These are phyloP conservation scores for Martiniozyma abietophila DNA, from an alignment of 805 yeast species.

Conservation along the genomic window DNA sequence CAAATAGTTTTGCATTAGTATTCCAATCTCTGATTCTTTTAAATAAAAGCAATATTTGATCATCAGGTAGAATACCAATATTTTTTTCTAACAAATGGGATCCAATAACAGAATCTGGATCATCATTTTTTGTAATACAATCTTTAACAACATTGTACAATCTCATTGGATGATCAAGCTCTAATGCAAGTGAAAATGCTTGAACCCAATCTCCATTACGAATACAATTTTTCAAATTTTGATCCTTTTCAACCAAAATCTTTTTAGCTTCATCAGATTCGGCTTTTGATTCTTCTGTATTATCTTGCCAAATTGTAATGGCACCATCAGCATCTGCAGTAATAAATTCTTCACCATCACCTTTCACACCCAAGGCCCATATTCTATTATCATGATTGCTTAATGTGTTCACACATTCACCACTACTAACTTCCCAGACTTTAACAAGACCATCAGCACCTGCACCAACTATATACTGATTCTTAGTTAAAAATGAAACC, in stretches of 20 bases:
- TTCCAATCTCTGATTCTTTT: conserved; percentile 91
- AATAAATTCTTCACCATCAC: conserved; percentile 61
- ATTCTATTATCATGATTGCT: conserved; percentile 91
- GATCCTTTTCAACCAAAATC: conserved; percentile 74
- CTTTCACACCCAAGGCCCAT: conserved; percentile 72
- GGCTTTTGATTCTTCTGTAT: conserved; percentile 61
- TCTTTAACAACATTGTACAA: conserved; percentile 67
- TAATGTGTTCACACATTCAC: conserved; percentile 74
- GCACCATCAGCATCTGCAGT: conserved; percentile 96
- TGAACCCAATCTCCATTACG: conserved; percentile 71
- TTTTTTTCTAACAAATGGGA: conserved; percentile 53
- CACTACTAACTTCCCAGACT: conserved; percentile 71
- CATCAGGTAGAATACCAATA: conserved; percentile 46
- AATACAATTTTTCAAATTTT: conserved; percentile 68
- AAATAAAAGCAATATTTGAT: conserved; percentile 52
- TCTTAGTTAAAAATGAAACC: conserved; percentile 56
- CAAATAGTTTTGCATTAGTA: conserved; percentile 72
- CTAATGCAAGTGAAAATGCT: conserved; percentile 79
- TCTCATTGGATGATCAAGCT: conserved; percentile 85
- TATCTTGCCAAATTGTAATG: conserved; percentile 81
- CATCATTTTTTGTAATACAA: conserved; percentile 43
- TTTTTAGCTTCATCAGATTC: conserved; percentile 47
- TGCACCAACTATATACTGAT: conserved; percentile 60
- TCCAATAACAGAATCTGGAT: conserved; percentile 43
- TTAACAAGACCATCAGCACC: conserved; percentile 96